Evolutionary conservation across 345 rosid species (phyloP).

Genomic region (Salix exigua): DNA sequence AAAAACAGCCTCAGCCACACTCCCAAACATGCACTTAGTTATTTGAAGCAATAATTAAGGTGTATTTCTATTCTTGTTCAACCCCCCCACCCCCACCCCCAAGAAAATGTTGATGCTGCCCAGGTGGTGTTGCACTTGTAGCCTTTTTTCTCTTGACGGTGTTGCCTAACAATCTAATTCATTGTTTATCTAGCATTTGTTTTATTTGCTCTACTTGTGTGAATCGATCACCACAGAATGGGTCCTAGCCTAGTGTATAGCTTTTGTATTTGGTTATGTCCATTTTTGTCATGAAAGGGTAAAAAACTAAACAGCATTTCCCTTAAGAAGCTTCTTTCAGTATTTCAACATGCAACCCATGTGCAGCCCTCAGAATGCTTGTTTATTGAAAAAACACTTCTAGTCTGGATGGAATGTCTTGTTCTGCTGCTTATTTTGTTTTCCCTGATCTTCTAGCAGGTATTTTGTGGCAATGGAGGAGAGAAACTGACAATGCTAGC

Average conservation of each 20-base stretch:
- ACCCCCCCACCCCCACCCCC: too few relatives aligned
- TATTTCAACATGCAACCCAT: background rate
- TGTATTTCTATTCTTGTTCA: too few relatives aligned
- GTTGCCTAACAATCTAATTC: background rate
- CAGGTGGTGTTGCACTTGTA: too few relatives aligned
- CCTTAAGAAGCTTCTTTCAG: background rate
- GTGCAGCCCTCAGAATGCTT: background rate
- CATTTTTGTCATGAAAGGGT: background rate
- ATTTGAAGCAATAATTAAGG: too few relatives aligned
- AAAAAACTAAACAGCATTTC: background rate
- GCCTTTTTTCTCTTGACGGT: background rate
- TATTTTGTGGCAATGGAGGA: conserved; percentile 77
- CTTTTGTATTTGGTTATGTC: background rate
- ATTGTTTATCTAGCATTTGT: background rate
- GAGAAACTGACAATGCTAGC: conserved; percentile 81
- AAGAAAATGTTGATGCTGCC: too few relatives aligned
- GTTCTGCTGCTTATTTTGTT: conserved; percentile 17
- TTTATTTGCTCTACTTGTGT: background rate
- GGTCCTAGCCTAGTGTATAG: background rate
- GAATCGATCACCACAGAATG: background rate
- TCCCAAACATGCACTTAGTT: too few relatives aligned
- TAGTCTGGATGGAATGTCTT: conserved; percentile 1
- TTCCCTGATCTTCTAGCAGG: conserved; percentile 41
- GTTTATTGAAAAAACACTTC: background rate
- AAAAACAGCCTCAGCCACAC: too few relatives aligned